Base-by-base conservation (phyloP, 1,139 yeast genomes). In the Lodderomyces orthopsilosis region DNA sequence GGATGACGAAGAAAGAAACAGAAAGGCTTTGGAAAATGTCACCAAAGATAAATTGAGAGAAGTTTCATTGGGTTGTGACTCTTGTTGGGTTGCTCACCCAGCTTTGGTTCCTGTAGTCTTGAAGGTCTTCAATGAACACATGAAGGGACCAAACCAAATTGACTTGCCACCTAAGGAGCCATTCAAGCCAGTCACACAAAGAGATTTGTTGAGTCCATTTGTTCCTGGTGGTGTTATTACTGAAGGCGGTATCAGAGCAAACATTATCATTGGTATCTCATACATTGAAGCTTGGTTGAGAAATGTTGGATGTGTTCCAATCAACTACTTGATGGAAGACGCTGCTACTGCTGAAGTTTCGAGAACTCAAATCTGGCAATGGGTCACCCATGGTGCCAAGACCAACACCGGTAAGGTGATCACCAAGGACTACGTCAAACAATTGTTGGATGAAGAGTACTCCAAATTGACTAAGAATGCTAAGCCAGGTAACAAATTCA, bases 331-430 rank as follows among this genome's bases (percentile, higher is more conserved):
- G 67, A 85, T 85, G 94, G 94, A 85, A 68, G 93, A 85, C 58
- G 93, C 93, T 43, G 93, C 93, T 40, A 85, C 93, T 46, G 93
- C 93, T 43, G 94, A 85, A 65, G 93, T 85, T 34, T 84, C 91
- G 27, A 81, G 94, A 63, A 79, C 88, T 34, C 90, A 84, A 66
- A 75, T 85, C 55, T 82, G 86, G 80, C 91, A 85, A 65, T 85
- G 93, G 93, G 89, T 85, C 49, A 81, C 81, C 52, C 93, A 85
- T 62, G 83, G 83, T 45, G 81, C 79, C 43, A 66, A 65, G 52
- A 83, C 91, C 41, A 78, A 76, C 51, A 74, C 75, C 51, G 85
- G 85, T 55, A 74, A 69, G 46, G 68, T 65, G 44, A 74, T 85
- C 48, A 77, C 84, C 55, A 75, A 79, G 57, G 78, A 74, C 39